Evolutionary conservation across 2,329 filamentous ascomycete genomes (phyloP).

Genomic region (Trichophyton simii): DNA sequence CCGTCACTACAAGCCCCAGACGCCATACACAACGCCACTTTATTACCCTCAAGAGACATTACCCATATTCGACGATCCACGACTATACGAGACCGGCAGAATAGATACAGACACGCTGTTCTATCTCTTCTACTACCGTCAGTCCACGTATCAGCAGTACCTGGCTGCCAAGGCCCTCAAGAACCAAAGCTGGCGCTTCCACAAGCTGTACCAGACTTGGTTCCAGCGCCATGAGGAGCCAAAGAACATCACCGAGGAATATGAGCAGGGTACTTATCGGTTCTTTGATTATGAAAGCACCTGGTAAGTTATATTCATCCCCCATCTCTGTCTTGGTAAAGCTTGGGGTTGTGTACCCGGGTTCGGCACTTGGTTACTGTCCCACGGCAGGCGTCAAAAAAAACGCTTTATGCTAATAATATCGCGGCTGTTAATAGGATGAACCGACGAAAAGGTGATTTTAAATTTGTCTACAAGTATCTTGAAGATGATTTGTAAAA

Average conservation of each 20-base stretch:
- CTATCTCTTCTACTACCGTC: constrained; percentile 98
- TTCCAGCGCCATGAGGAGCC: constrained; percentile 97
- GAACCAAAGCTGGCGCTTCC: constrained; percentile 96
- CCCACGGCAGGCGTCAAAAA: not conserved
- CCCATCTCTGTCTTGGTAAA: not conserved
- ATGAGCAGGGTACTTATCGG: constrained; percentile 94
- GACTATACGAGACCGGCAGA: constrained; percentile 59
- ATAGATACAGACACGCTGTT: constrained; percentile 95
- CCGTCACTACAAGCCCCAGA: constrained; percentile 70
- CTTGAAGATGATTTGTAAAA: constrained; percentile 75
- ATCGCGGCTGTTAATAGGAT: constrained; percentile 50
- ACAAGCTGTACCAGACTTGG: constrained; percentile 99
- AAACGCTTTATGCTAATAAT: not conserved
- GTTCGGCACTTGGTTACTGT: not conserved
- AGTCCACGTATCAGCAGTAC: constrained; percentile 91
- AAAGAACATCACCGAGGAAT: constrained; percentile 97
- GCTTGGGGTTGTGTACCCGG: not conserved
- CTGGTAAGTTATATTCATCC: constrained; percentile 53
- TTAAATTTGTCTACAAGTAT: constrained; percentile 97
- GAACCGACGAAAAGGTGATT: constrained; percentile 95
- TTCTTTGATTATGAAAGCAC: constrained; percentile 99
- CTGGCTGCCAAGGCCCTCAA: constrained; percentile 93
- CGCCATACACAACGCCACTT: constrained; percentile 62
- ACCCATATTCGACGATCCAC: constrained; percentile 78
- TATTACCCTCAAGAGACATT: constrained; percentile 92